phyloP scores from a whole-genome alignment of 2,329 filamentous ascomycete species.

The Penicillium hesseltinei region DNA sequence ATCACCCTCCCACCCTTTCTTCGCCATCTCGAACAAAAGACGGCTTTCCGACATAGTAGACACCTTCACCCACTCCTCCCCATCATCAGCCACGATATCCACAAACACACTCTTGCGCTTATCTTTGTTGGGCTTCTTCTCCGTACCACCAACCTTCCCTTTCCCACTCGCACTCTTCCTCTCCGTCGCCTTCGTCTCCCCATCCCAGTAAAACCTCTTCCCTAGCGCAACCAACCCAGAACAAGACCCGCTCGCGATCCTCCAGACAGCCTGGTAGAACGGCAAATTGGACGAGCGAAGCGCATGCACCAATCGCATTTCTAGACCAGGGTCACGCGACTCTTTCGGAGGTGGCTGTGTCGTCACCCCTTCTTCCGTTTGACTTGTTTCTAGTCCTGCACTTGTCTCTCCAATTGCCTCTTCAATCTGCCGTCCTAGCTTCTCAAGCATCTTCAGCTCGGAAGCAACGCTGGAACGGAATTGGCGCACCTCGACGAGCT shows the following conservation, averaged over 20 bases:
- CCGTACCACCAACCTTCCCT: conserved; percentile 15
- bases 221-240: conserved; percentile 57
- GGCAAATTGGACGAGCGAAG: conserved; percentile 65
- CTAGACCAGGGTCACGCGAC: conserved; percentile 22
- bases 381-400: conserved; percentile 4
- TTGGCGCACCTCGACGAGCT: conserved; percentile 50
- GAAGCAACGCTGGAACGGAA: conserved; percentile 50
- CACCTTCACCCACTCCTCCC: conserved; percentile 66
- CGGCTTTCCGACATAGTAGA: conserved; percentile 64
- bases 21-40: conserved; percentile 66
- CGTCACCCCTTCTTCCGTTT: conserved; percentile 19
- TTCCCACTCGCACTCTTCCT: conserved; percentile 5
- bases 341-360: too few relatives aligned
- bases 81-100: conserved; percentile 63
- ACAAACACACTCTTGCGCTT: conserved; percentile 57
- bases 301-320: conserved; percentile 50
- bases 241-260: conserved; percentile 55
- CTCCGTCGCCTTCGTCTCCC: conserved; percentile 5
- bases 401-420: conserved; percentile 1
- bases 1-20: conserved; percentile 61
- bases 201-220: conserved; percentile 54
- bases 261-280: conserved; percentile 65
- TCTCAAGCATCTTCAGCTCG: conserved; percentile 50
- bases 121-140: conserved; percentile 34
- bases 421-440: conserved; percentile 34